Evolutionary conservation across 108 stramenopile genomes (phyloP), one percentile per base, ranked within the genome.

Genomic region (Hondaea fermentalgiana): DNA sequence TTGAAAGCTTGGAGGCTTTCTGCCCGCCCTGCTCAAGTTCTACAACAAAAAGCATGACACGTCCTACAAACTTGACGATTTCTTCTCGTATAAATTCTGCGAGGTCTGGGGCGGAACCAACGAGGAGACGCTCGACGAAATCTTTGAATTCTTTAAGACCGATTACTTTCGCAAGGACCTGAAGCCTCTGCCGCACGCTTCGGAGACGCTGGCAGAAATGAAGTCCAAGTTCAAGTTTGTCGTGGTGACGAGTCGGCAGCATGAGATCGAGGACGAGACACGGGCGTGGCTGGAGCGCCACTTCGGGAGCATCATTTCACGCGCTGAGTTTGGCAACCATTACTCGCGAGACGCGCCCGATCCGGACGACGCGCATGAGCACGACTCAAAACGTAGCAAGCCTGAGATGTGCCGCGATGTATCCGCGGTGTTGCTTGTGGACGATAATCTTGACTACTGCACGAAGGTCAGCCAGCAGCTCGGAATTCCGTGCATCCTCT

Each of bases 291-390:
- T 94, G 5, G 43, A 90, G 58, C 28, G 25, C 21, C 47, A 93
- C 72, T 94, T 91, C 47, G 91, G 88, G 3, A 91, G 91, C 16
- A 88, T 93, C 43, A 93, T 94, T 64, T 42, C 29, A 3, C 49
- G 71, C 23, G 87, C 93, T 3, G 91, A 90, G 16, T 93, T 93
- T 17, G 94, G 93, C 14, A 94, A 94, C 51, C 93, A 94, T 88
- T 94, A 88, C 69, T 89, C 87, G 23, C 44, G 44, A 17, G 29
- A 60, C 35, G 93, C 93, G 5, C 57, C 28, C 19, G 25, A 55
- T 25, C 47, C 72, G 16, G 76, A 83, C 49, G 76, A 47, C n/a
- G 76, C 19, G 44, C 72, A 19, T 14, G 42, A 45, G 44, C 72
- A 19, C 35, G 42, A 45, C 45, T 28, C 17, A 44, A 76, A 90